Evolutionary conservation across 1,284 basidiomycete species (phyloP), one percentile per base, ranked within the genome.

Genomic region (Boletus semigastroideus): DNA sequence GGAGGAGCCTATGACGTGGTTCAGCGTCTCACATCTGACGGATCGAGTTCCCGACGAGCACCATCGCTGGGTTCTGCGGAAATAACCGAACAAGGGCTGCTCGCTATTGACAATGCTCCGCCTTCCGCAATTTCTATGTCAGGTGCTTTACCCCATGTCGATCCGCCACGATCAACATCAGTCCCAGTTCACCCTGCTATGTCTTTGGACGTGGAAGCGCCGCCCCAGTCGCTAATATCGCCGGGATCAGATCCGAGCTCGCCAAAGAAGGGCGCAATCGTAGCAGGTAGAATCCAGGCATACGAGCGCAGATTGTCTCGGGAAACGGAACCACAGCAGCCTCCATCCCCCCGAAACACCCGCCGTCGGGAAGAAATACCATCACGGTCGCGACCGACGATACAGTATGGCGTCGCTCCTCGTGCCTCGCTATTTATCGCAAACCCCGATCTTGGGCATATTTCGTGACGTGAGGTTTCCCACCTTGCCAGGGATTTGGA

Each of bases 1-100:
- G 85, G 78, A 6, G 79, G 74, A 22, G 77, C 72, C 37, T 79
- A 87, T 76, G 84, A 86, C 66, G 84, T 90, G 44, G 76, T 82
- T 27, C 83, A 86, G 66, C 73, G 84, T 49, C 73, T 76, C 22
- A 76, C 76, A 46, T 72, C 73, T 17, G 72, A 65, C 44, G 57
- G 61, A 45, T 67, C 70, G 30, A 48, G 57, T 45, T 65, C 59
- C 25, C 52, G 59, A 25, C 57, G 62, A 17, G 61, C 55, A 30
- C 59, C 52, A 12, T 61, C 59, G 52, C 61, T 61, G 51, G 55
- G 52, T 51, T 67, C 62, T 46, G 55, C 56, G 46, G 63, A 61
- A 48, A 57, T 50, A 51, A 65, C 49, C 54, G 63, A 64, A 38
- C 60, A 51, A 36, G 57, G 54, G 27, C 42, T 62, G 48, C 49